Base-by-base conservation (phyloP, 352 stramenopile genomes). In the Globisporangium lucens region DNA sequence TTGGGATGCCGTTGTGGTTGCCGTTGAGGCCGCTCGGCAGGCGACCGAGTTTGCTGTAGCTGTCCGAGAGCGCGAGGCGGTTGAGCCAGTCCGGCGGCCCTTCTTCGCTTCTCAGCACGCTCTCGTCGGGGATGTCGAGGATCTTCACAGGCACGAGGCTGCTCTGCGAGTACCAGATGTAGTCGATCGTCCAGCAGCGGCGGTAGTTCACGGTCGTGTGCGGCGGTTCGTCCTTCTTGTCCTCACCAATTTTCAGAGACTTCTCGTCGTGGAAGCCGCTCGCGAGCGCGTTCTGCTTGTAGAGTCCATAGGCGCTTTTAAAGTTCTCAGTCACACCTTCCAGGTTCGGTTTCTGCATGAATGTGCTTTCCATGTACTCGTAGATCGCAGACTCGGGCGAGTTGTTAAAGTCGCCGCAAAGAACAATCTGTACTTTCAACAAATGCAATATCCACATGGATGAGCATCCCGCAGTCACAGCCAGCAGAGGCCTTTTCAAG, bases 351-450 rank as follows among this genome's bases (percentile, higher is more conserved):
- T 90, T 90, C 56, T 91, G 83, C 80, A 95, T 90, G 68, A 96
- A 94, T n/a, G 82, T 80, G 65, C 78, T 89, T 63, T 94, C 77
- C 88, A 96, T 94, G 72, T 96, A 94, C 70, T 91, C 78, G 76
- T 96, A 96, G 56, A 96, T 75, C 27, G 82, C 78, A 4, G 85
- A 94, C 57, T 92, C 80, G 15, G 86, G 88, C 1, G 85, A 94
- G 73, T 96, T 96, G 71, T 96, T 96, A 56, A 96, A 96, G 67
- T 96, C 88, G 30, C 88, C 88, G 33, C 86, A 94, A 2, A 96
- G 71, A 36, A 96, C 83, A 22, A 96, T 86, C 75, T 85, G 61
- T 24, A 41, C 2, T 43, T 43, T 43, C 36, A 43, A 43, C 9
- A 43, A 13, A 41, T 12, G 15, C 12, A 43, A 43, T 43, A 35